Conservation (phyloP, 1,284 basidiomycete genomes). For the Austropuccinia psidii region DNA sequence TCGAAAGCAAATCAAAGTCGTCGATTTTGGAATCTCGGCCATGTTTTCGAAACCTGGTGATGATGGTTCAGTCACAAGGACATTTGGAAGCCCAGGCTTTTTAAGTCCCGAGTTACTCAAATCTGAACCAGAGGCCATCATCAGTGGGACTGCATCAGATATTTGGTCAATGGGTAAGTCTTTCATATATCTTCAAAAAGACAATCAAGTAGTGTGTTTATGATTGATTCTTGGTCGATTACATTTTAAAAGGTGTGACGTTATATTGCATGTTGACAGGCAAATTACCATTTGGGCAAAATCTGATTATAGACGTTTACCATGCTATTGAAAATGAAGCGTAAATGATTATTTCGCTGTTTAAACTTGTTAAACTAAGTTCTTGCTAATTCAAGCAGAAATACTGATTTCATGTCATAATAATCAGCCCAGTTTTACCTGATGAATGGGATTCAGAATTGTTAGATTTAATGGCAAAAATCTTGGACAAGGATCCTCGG, state of each 20-base stretch:
- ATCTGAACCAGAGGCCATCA: slow-evolving; percentile 36
- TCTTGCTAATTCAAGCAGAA: too few relatives aligned
- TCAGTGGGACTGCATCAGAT: slow-evolving; percentile 53
- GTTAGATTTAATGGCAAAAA: slow-evolving; percentile 46
- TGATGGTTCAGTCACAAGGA: slow-evolving; percentile 49
- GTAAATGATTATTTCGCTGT: slow-evolving; percentile 42
- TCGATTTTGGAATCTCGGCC: slow-evolving; percentile 56
- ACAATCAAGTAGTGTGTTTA: neutral
- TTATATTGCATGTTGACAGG: slow-evolving; percentile 55
- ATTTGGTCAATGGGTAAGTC: slow-evolving; percentile 53
- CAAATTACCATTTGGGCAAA: slow-evolving; percentile 51
- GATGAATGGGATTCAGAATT: slow-evolving; percentile 47
- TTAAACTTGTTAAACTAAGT: too few relatives aligned
- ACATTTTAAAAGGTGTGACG: slow-evolving; percentile 50
- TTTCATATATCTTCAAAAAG: neutral
- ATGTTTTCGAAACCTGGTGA: slow-evolving; percentile 52
- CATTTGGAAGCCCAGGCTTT: slow-evolving; percentile 55
- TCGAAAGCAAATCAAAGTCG: slow-evolving; percentile 53
- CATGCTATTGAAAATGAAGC: slow-evolving; percentile 50
- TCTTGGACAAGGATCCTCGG: slow-evolving; percentile 49
- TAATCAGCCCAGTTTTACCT: slow-evolving; percentile 41
- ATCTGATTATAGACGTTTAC: slow-evolving; percentile 53
- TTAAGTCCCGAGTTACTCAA: slow-evolving; percentile 52
- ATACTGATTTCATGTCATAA: neutral
- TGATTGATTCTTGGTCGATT: neutral